Conservation (phyloP, 202 grass and related monocot species). For the Brachypodium distachyon region DNA sequence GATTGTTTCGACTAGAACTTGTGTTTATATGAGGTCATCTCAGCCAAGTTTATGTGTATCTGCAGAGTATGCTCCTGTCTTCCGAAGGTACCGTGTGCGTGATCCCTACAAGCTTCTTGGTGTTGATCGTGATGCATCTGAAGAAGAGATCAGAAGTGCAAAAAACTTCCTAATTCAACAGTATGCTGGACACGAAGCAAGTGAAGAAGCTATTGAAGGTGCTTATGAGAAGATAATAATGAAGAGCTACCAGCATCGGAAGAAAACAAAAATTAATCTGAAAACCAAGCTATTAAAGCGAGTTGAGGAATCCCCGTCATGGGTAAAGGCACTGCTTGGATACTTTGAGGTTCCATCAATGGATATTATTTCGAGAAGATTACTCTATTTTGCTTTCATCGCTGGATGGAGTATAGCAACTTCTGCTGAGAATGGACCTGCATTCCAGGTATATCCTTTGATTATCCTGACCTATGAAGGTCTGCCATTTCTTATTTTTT, state of each 20-base stretch:
- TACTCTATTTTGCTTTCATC: constrained; percentile 92
- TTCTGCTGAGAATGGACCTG: constrained; percentile 85
- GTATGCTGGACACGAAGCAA: constrained; percentile 72
- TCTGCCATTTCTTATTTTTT: background rate
- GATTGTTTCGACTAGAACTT: background rate
- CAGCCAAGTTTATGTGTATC: constrained; percentile 6
- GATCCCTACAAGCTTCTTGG: constrained; percentile 88
- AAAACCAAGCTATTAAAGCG: constrained; percentile 69
- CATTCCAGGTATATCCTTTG: constrained; percentile 74
- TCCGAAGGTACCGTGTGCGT: constrained; percentile 52
- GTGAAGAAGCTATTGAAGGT: constrained; percentile 79
- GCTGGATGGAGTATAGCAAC: constrained; percentile 81
- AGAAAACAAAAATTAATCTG: constrained; percentile 79
- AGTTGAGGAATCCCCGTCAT: constrained; percentile 68
- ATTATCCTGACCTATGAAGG: constrained; percentile 2
- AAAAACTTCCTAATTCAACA: constrained; percentile 76
- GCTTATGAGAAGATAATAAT: constrained; percentile 95
- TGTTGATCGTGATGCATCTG: constrained; percentile 57
- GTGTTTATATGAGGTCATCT: background rate
- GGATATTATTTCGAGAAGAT: constrained; percentile 65
- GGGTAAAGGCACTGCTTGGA: constrained; percentile 64
- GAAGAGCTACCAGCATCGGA: constrained; percentile 75
- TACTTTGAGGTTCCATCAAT: constrained; percentile 65
- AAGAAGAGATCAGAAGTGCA: constrained; percentile 82
- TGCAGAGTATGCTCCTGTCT: constrained; percentile 57